Conservation (phyloP, 1,284 basidiomycete genomes). For the Flammula alnicola region DNA sequence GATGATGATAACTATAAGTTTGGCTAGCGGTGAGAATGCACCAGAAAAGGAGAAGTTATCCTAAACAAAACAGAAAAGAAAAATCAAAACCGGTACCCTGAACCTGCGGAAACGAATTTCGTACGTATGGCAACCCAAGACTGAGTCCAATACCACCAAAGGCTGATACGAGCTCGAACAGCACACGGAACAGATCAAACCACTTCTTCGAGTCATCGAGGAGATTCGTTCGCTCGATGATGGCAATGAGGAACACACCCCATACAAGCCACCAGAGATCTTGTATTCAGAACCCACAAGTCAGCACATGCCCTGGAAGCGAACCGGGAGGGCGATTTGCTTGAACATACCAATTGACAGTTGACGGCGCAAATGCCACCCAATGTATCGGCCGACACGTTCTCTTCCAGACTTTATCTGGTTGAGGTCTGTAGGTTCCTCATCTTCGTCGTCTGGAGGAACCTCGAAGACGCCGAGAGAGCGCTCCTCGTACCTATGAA, state of each 20-base stretch:
- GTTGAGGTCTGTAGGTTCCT: conserved; percentile 48
- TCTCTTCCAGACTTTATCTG: conserved; percentile 41
- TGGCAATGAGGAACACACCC: conserved; percentile 66
- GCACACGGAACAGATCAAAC: conserved; percentile 67
- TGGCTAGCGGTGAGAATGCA: conserved; percentile 68
- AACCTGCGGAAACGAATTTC: not conserved
- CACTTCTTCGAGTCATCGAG: conserved; percentile 60
- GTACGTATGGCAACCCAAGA: conserved; percentile 58
- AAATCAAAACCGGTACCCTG: too few species aligned
- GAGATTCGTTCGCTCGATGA: conserved; percentile 68
- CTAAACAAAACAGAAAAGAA: conserved; percentile 32
- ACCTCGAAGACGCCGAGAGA: conserved; percentile 69
- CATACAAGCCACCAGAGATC: conserved; percentile 68
- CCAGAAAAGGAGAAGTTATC: conserved; percentile 71
- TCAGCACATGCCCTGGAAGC: too few species aligned
- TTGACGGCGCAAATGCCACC: conserved; percentile 71
- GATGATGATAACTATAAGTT: conserved; percentile 73
- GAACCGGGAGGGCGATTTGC: not conserved
- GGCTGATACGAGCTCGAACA: conserved; percentile 72
- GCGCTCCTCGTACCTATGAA: conserved; percentile 64
- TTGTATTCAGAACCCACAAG: conserved; percentile 18
- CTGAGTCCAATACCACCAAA: conserved; percentile 77
- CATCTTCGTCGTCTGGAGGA: conserved; percentile 51
- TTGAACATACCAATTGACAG: conserved; percentile 47
- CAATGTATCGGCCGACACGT: conserved; percentile 57